Conservation (phyloP, 2,329 filamentous ascomycete genomes). For the Alternaria brassicicola region DNA sequence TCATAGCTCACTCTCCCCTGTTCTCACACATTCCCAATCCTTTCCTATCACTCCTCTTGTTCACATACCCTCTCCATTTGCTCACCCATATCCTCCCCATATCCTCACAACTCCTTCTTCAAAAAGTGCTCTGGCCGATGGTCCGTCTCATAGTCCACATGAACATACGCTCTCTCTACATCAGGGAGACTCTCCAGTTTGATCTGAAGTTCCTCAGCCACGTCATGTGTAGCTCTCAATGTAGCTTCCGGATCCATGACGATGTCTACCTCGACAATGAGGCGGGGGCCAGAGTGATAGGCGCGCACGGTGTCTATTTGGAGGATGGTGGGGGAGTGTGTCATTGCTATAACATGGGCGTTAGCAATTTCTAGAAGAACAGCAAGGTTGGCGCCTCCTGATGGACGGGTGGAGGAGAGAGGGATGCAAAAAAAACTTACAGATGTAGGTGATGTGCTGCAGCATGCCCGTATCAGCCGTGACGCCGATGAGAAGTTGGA, state of each 20-base stretch:
- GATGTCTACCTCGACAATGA: slow-evolving; percentile 95
- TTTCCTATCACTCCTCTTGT: neutral
- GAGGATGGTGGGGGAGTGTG: slow-evolving; percentile 77
- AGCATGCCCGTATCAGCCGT: slow-evolving; percentile 83
- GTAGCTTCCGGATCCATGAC: slow-evolving; percentile 82
- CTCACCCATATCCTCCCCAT: neutral
- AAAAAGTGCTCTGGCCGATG: slow-evolving; percentile 86
- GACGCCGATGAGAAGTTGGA: slow-evolving; percentile 88
- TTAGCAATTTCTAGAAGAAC: neutral
- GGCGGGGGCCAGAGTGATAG: slow-evolving; percentile 85
- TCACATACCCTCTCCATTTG: neutral
- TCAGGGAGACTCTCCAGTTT: slow-evolving; percentile 92
- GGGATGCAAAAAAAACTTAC: slow-evolving; percentile 51
- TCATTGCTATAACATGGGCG: slow-evolving; percentile 65
- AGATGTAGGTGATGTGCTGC: slow-evolving; percentile 94
- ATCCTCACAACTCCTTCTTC: slow-evolving; percentile 65
- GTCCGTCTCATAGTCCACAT: slow-evolving; percentile 95
- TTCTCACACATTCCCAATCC: neutral
- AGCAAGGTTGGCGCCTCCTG: too few relatives aligned
- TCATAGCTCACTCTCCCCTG: neutral
- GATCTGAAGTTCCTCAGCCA: slow-evolving; percentile 90
- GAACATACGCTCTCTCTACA: slow-evolving; percentile 92
- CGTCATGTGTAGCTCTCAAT: slow-evolving; percentile 82
- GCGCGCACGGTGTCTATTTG: slow-evolving; percentile 95
- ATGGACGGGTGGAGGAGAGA: neutral